Evolutionary conservation across 78 protist genomes (phyloP).

Genomic region (Trichosphaerium sp.): DNA sequence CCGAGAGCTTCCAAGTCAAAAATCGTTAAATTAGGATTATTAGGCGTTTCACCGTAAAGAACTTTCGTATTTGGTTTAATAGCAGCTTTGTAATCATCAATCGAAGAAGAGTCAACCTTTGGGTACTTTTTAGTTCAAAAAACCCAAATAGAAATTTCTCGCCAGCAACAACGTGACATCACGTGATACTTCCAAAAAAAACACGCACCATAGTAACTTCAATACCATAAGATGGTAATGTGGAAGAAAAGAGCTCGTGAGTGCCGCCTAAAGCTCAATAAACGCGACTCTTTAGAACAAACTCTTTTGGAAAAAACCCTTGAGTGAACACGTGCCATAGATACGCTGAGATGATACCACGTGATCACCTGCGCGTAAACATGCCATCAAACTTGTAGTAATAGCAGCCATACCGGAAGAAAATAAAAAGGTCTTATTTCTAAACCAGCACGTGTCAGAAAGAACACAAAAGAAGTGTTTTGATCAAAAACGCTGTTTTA

Average conservation of each 20-base stretch:
- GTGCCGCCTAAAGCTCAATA: too few relatives aligned
- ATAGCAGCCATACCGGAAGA: slow-evolving; percentile 62
- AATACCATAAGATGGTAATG: slow-evolving; percentile 31
- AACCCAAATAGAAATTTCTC: too few relatives aligned
- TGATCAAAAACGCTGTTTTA: too few relatives aligned
- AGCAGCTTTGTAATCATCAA: slow-evolving; percentile 3
- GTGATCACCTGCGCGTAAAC: slow-evolving; percentile 57
- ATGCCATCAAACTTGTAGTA: slow-evolving; percentile 1
- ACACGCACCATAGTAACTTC: too few relatives aligned
- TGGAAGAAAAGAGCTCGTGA: slow-evolving; percentile 7
- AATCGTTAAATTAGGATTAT: slow-evolving; percentile 48
- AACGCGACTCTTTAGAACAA: too few relatives aligned
- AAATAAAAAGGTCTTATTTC: slow-evolving; percentile 5
- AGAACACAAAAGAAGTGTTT: too few relatives aligned
- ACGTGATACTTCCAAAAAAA: too few relatives aligned
- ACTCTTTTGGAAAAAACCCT: too few relatives aligned
- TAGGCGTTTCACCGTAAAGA: slow-evolving; percentile 58
- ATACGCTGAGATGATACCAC: slow-evolving; percentile 23
- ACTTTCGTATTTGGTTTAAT: slow-evolving; percentile 63
- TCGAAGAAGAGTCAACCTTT: slow-evolving; percentile 14
- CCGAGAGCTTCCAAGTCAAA: slow-evolving; percentile 45
- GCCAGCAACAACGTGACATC: too few relatives aligned
- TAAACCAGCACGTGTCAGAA: too few relatives aligned
- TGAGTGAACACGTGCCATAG: too few relatives aligned
- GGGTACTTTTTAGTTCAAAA: too few relatives aligned